phyloP scores from a whole-genome alignment of 441 rosid genomes.

The Syzygium syzygioides region DNA sequence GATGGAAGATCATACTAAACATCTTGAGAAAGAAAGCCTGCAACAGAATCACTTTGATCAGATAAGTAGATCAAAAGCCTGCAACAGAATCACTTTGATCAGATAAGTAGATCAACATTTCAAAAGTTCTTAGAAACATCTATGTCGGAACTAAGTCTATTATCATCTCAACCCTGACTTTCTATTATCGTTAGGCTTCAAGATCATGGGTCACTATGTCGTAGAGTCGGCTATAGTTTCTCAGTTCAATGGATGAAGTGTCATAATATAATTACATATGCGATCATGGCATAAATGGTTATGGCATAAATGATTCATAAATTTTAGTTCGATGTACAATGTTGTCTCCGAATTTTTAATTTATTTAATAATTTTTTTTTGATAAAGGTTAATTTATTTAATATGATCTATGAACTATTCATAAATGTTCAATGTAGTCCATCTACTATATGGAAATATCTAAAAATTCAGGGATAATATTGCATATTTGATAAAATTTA shows the following conservation, averaged over 20 bases:
- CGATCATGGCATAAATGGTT: rapidly evolving
- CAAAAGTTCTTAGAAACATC: not conserved
- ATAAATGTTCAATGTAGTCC: rapidly evolving
- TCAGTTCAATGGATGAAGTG: not conserved
- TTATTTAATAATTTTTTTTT: rapidly evolving
- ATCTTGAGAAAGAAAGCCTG: not conserved
- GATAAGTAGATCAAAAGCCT: not conserved
- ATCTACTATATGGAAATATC: not conserved
- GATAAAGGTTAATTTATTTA: not conserved
- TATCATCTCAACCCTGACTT: not conserved
- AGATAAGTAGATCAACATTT: not conserved
- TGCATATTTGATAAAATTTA: not conserved
- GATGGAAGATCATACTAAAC: not conserved
- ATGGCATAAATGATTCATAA: rapidly evolving
- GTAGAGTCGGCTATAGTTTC: not conserved
- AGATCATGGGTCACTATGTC: not conserved
- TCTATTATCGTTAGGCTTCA: not conserved
- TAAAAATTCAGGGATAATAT: rapidly evolving
- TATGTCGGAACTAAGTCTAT: rapidly evolving
- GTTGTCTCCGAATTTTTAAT: rapidly evolving
- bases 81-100: not conserved
- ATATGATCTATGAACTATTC: rapidly evolving
- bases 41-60: not conserved
- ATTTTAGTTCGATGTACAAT: rapidly evolving
- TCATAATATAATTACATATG: not conserved